Base-by-base conservation (phyloP, 1,284 basidiomycete genomes). In the Puccinia horiana region DNA sequence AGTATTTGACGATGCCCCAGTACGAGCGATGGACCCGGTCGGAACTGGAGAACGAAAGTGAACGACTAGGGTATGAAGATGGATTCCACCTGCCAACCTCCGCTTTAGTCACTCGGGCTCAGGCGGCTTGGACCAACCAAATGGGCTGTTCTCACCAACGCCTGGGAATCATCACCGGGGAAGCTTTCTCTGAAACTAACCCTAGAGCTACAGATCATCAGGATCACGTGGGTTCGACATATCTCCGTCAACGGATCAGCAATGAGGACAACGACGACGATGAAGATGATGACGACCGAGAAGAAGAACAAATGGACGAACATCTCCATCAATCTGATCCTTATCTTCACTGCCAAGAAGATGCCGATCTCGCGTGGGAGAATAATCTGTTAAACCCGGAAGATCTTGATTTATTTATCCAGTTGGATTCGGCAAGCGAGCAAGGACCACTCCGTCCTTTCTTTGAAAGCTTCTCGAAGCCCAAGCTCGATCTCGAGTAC, bases 41-140 rank as follows among this genome's bases (percentile, higher is more conserved):
- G 18, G 32, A 79, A 18, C 42, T 79, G 20, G 29, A 79, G 40
- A 79, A 79, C 54, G 77, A 79, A 29, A 79, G 65, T 40, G 77
- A 79, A 58, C 47, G 44, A 32, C 35, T 79, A 35, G 77, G 77
- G 8, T 79, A 69, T 23, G 42, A 69, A 16, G 77, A 79, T 54
- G 77, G 61, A 16, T 32, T 40, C 9, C 44, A 70, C 9, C 47
- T 69, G 8, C 40, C 77, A 9, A 70, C 49, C 37, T 2, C 8
- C 9, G 49, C 18, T 4, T 44, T 79, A 40, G 37, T 79, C 29
- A 11, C 29, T 29, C 29, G 77, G 11, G 77, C 77, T 8, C 49
- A 35, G 35, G 40, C 52, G 14, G 77, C 44, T 29, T 79, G 77
- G 77, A 70, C 37, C 18, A 29, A 49, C 8, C 72, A 74, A n/a